Percentiles rank a stretch among this genome's conserved stretches.
phyloP scores from a whole-genome alignment of 169 alveolate species.

The Babesia bigemina region DNA sequence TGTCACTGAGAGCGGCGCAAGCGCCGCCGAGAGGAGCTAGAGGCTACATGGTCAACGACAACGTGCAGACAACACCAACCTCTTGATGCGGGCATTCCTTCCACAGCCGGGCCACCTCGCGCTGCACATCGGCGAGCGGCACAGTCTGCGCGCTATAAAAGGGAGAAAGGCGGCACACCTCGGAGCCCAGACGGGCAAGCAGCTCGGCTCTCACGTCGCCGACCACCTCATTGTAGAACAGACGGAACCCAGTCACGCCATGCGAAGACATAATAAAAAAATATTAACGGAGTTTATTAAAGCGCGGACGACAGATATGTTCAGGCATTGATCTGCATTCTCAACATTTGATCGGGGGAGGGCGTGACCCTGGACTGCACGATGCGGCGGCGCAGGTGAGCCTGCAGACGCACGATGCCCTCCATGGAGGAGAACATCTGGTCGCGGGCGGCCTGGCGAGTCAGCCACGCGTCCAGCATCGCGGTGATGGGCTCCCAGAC shows the following conservation, averaged over 20 bases:
- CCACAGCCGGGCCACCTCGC: constrained; percentile 33
- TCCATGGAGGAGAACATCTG: constrained; percentile 65
- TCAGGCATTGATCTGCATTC: constrained; percentile 8
- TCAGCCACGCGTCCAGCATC: constrained; percentile 83
- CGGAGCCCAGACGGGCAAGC: constrained; percentile 25
- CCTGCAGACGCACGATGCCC: constrained; percentile 85
- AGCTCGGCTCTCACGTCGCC: constrained; percentile 16
- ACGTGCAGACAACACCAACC: constrained; percentile 1
- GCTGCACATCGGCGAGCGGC: constrained; percentile 23
- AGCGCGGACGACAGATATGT: neutral
- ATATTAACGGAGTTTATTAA: neutral
- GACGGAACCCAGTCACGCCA: constrained; percentile 5
- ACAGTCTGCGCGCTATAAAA: constrained; percentile 5
- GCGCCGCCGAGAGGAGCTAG: no score
- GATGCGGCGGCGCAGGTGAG: constrained; percentile 81
- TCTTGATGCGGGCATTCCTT: constrained; percentile 23
- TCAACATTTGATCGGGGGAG: constrained; percentile 20
- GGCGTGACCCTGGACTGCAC: constrained; percentile 52
- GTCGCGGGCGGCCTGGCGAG: constrained; percentile 65
- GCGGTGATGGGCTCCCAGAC: constrained; percentile 87
- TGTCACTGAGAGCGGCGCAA: no score
- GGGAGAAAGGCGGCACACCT: constrained; percentile 3
- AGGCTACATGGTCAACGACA: neutral
- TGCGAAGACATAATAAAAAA: neutral
- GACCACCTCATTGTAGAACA: constrained; percentile 34